Base-by-base conservation (phyloP, 2,329 filamentous ascomycete genomes). In the Lasiodiplodia gonubiensis region DNA sequence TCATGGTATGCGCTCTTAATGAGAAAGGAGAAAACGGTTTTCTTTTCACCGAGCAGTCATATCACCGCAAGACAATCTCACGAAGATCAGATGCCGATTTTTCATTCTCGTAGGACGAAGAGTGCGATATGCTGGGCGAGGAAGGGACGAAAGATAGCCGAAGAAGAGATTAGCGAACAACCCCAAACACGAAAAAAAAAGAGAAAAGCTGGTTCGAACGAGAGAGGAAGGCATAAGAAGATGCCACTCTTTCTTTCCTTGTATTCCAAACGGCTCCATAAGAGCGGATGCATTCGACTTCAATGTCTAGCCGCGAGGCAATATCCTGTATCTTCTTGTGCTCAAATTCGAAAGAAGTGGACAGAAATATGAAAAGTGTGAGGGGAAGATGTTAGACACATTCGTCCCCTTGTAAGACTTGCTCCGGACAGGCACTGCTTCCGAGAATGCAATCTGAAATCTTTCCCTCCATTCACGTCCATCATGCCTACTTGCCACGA, bases 301-400 rank as follows among this genome's bases (percentile, higher is more conserved):
- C 3, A 12, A 6, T 16, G 27, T 54, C 18, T 30, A 5, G 61
- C 61, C 61, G 61, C 46, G 61, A 65, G 61, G 61, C 61, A 27
- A 33, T 21, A 33, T 23, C 16, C 61, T 48, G 35, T 65, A 33
- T 53, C 23, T 30, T 18, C 18, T 35, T 11, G 42, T 4, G n/a
- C 42, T 18, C 42, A n/a, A 39, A 46, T 18, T 8, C 21, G 37
- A 46, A n/a, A 16, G 18, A 42, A 18, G n/a, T 46, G 37, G 37
- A 42, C 39, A 42, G 18, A 42, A 42, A n/a, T n/a, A 4, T 10
- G 42, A n/a, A 46, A 21, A 21, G 4, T 4, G 16, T 7, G 39
- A 18, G 7, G 16, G 39, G 18, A 46, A 5, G 39, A 33, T 33
- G 30, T 10, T 10, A 42, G 16, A n/a, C 14, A 42, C 14, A 7